Base-by-base conservation (phyloP, 2,329 filamentous ascomycete species). In the Fusarium sp. region DNA sequence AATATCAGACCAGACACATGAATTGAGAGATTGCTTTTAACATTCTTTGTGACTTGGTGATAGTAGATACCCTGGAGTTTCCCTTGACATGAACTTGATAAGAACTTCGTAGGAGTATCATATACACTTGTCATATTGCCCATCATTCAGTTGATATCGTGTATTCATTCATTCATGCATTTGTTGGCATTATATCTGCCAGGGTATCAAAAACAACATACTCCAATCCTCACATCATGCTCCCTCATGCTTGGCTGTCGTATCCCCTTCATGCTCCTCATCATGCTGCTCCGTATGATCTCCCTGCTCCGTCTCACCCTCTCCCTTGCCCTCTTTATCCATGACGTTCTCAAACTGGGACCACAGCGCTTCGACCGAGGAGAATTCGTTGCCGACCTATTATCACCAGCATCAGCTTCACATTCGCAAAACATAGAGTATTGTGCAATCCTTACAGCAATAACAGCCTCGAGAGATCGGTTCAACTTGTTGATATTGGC, bases 401-500 rank as follows among this genome's bases (percentile, higher is more conserved):
- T 15, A 22, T 29, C 25, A n/a, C 12, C 25, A n/a, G 3, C 4
- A 40, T 60, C 38, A 60, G 55, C 28, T 25, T 19, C 15, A 29
- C 3, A 19, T 1, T 6, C 11, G 5, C 13, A 12, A 10, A 11
- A 3, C 5, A 22, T 2, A 12, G 11, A 13, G 11, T 12, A 2
- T n/a, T 7, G n/a, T 13, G 12, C 12, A 13, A 12, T 31, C 12
- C 86, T 43, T 80, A 94, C 94, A 42, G 92, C 89, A 58, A 96
- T 93, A 19, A 98, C 90, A 53, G 93, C 91, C 77, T 99, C 94
- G 15, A 99, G 81, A 35, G 90, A 94, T 31, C 94, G 88, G 76
- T 98, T 99, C 57, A 99, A 80, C 70, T 93, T 93, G 79, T 98
- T 99, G 77, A 98, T 92, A 72, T 97, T 97, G 70, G 93, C 91